Conservation (phyloP, 805 yeast genomes). For the Brettanomyces nanus region DNA sequence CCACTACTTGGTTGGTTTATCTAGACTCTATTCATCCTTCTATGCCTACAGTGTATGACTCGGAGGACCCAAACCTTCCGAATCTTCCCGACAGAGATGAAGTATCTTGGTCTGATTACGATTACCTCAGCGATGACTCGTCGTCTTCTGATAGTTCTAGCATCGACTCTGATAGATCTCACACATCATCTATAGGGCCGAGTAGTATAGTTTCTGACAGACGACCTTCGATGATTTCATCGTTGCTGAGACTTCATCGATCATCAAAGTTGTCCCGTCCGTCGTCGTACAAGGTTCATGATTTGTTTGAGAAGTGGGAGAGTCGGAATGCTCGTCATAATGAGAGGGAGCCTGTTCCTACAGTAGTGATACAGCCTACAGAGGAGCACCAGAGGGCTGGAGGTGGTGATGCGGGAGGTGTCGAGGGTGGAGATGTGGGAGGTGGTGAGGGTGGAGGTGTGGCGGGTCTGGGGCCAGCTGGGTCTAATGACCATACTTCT, state of each 20-base stretch:
- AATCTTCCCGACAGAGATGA: constrained; percentile 28
- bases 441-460: not conserved
- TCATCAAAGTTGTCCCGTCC: not conserved
- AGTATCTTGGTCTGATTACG: constrained; percentile 25
- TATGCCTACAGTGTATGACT: constrained; percentile 27
- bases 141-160: constrained; percentile 3
- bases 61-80: constrained; percentile 34
- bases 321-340: not conserved
- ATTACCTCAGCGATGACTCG: constrained; percentile 15
- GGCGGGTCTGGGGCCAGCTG: not conserved
- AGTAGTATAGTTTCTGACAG: not conserved
- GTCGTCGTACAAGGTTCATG: not conserved
- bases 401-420: not conserved
- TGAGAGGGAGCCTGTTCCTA: not conserved
- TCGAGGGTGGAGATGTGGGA: not conserved
- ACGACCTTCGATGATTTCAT: not conserved
- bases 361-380: constrained; percentile 5
- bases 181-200: not conserved
- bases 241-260: not conserved
- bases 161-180: not conserved
- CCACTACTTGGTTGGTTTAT: no score
- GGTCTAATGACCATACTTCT: not conserved
- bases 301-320: not conserved
- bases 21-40: no score
- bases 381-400: constrained; percentile 4